phyloP scores from a whole-genome alignment of 2,329 filamentous ascomycete genomes.

The Leptographium procerum region DNA sequence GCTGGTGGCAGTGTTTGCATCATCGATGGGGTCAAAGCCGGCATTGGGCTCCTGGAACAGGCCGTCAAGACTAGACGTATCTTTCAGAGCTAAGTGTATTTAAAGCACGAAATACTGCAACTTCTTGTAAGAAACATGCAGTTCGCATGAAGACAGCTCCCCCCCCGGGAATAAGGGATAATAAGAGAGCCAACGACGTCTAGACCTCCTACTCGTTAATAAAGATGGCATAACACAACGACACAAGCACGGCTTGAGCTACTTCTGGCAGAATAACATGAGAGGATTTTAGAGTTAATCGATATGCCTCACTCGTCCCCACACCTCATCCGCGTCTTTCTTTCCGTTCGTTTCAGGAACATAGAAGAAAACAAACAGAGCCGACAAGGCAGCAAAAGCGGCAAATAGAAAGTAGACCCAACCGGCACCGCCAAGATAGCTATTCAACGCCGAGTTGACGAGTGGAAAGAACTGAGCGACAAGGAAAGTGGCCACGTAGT shows the following conservation, averaged over 20 bases:
- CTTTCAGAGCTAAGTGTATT: constrained; percentile 17
- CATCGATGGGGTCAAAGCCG: constrained; percentile 69
- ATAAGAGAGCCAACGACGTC: neutral
- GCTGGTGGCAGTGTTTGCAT: constrained; percentile 48
- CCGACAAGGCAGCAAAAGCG: constrained; percentile 55
- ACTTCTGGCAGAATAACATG: neutral
- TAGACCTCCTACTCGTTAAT: neutral
- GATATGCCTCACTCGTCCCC: constrained; percentile 53
- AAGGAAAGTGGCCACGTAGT: constrained; percentile 82
- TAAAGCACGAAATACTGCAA: neutral
- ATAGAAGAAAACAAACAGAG: constrained; percentile 56
- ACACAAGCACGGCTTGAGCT: neutral
- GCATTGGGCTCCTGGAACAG: constrained; percentile 50
- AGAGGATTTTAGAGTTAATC: constrained; percentile 24
- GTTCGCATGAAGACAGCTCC: neutral
- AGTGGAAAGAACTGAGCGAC: constrained; percentile 94
- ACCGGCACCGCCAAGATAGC: constrained; percentile 53
- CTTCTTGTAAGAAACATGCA: neutral
- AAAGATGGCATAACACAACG: neutral
- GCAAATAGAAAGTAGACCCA: constrained; percentile 92
- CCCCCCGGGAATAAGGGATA: neutral
- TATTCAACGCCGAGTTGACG: constrained; percentile 62
- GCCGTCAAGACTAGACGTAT: constrained; percentile 31
- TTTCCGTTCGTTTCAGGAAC: constrained; percentile 88
- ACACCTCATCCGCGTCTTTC: constrained; percentile 78